Evolutionary conservation across 2,329 filamentous ascomycete species (phyloP), one percentile per base, ranked within the genome.

Genomic region (Trichophyton mentagrophytes): DNA sequence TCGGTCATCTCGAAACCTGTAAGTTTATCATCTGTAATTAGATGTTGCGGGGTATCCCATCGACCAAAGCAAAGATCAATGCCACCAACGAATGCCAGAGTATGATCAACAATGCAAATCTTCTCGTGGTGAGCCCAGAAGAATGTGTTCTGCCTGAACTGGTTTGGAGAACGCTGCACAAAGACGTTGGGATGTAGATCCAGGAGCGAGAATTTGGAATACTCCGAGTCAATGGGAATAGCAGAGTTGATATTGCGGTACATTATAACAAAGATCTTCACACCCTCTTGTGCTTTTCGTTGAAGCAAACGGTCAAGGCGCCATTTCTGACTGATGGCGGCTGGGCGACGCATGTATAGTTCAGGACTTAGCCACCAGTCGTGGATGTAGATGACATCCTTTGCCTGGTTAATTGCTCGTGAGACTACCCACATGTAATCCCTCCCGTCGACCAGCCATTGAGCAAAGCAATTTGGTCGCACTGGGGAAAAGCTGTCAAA

Each of bases 61-160:
- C 93, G 84, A 8, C 93, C 93, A 71, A 96, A 99, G 73, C 93
- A 99, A 30, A 97, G 78, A 74, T 99, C 93, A 7, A 99, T 79
- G 0, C 93, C 93, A 59, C 93, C 93, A 61, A 97, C 92, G 69
- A 97, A 97, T n/a, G 90, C 93, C 66, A 93, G 75, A 11, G 86
- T 82, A 69, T 95, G 95, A 75, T 97, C 93, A 59, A 97, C 88
- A 27, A 99, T 89, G 60, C 97, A 88, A 70, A 96, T 92, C 71
- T 99, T 99, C 69, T 99, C 93, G 71, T 99, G 93, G 71, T 99
- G 93, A 0, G 93, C 93, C 74, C 95, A 99, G 79, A 99, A 99
- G 77, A 99, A 99, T 53, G 96, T 95, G 69, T 97, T 97, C 76
- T 99, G 95, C 69, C 95, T 89, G 75, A 97, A 91, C 74, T 99